Evolutionary conservation across 331 rosid species (phyloP), one percentile per base, ranked within the genome.

Genomic region (Pyrus hybrid): DNA sequence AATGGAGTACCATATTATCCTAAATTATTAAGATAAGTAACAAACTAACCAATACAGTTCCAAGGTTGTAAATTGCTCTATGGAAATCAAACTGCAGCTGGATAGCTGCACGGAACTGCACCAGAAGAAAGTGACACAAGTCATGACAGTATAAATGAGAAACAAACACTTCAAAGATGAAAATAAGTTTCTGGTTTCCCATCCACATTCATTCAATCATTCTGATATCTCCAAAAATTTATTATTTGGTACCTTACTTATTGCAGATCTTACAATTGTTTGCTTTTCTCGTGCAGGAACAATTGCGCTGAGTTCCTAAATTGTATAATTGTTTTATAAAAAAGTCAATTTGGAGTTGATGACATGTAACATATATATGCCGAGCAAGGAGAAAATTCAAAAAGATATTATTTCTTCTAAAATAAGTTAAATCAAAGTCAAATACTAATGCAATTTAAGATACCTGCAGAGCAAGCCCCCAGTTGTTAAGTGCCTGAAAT

Each of bases 401-500:
- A 3, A 4, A 68, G 17, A 80, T 33, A 17, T 69, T n/a, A 21
- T 29, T 30, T 64, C 68, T 18, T 64, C 47, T 29, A 64, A 30
- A 30, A 18, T 8, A 64, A 64, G 67, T 13, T 23, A 28, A 28
- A 68, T 54, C n/a, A 21, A 35, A 60, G 72, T 23, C 28, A 29
- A 28, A 62, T 37, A 21, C 61, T 60, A 20, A 21, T 8, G 51
- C n/a, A 68, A 83, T 33, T 67, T 70, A 80, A 77, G 58, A 67
- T 88, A 94, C 99, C 97, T 95, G 99, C 64, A 95, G 96, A 72
- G 99, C 99, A 77, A 95, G 99, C 68, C 99, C 99, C 99, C 97
- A 95, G 76, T 95, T 95, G 82, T 95, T 95, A 75, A 95, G 93
- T 57, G 99, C 99, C 99, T 95, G 99, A 83, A 85, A 85, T 73